Percentiles rank a stretch among this genome's conserved stretches.
Conservation (phyloP, 2,329 filamentous ascomycete genomes). For the Boeremia exigua region DNA sequence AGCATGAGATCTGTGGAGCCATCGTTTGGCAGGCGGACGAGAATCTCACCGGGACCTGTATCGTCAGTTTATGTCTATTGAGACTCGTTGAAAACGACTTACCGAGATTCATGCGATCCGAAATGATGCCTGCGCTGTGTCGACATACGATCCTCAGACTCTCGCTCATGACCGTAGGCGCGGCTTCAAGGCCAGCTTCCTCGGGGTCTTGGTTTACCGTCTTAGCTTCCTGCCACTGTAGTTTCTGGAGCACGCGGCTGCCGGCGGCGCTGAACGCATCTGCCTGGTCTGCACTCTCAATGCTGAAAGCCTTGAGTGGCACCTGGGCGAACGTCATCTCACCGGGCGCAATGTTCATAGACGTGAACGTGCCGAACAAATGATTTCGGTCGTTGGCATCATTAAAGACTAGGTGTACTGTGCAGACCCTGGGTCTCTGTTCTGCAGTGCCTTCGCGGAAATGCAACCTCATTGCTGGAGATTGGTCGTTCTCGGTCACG, state of each 20-base stretch:
- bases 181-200: conserved; percentile 60
- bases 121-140: conserved; percentile 77
- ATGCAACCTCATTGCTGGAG: conserved; percentile 73
- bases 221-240: conserved; percentile 70
- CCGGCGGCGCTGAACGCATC: conserved; percentile 48
- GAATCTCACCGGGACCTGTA: conserved; percentile 53
- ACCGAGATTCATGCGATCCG: conserved; percentile 81
- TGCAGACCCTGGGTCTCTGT: conserved; percentile 55
- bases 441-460: conserved; percentile 66
- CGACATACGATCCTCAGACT: conserved; percentile 76
- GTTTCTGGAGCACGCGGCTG: conserved; percentile 50
- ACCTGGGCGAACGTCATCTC: conserved; percentile 76
- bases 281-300: conserved; percentile 64
- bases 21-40: conserved; percentile 53
- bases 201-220: conserved; percentile 74
- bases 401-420: conserved; percentile 78
- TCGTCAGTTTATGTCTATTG: neutral
- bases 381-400: conserved; percentile 73
- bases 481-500: conserved; percentile 62
- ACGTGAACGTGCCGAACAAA: conserved; percentile 76
- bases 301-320: conserved; percentile 67
- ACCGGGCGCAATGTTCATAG: conserved; percentile 69
- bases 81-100: conserved; percentile 27
- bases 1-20: conserved; percentile 46
- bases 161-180: conserved; percentile 76